Percentiles rank a stretch among this genome's conserved stretches.
Conservation (phyloP, 306 rosid species). For the barrel medic (Medicago truncatula) region MtrunA17r5.0-ANR NC_053043.1:45412001-45412500, state of each 20-base stretch:
- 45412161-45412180: slow-evolving; percentile 3
- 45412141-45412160: slow-evolving; percentile 50
- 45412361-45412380: slow-evolving; percentile 63
- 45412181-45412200: not conserved
- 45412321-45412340: slow-evolving; percentile 43
- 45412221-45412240: slow-evolving; percentile 49
- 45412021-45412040: slow-evolving; percentile 45
- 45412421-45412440: slow-evolving; percentile 53
- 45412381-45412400: slow-evolving; percentile 64
- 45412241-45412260: slow-evolving; percentile 42
- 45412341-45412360: slow-evolving; percentile 46
- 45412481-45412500: not conserved
- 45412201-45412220: not conserved
- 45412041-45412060: slow-evolving; percentile 23
- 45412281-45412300: not conserved
- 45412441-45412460: slow-evolving; percentile 67
- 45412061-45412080: too few species aligned
- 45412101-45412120: not conserved
- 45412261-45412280: slow-evolving; percentile 48
- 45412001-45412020: slow-evolving; percentile 43
- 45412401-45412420: slow-evolving; percentile 48
- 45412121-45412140: slow-evolving; percentile 3
- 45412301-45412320: slow-evolving; percentile 37
- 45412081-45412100: slow-evolving; percentile 22
- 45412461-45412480: too few species aligned